These are phyloP conservation scores for Trametes meyenii DNA, from an alignment of 768 basidiomycete species.

Conservation along the genomic window DNA sequence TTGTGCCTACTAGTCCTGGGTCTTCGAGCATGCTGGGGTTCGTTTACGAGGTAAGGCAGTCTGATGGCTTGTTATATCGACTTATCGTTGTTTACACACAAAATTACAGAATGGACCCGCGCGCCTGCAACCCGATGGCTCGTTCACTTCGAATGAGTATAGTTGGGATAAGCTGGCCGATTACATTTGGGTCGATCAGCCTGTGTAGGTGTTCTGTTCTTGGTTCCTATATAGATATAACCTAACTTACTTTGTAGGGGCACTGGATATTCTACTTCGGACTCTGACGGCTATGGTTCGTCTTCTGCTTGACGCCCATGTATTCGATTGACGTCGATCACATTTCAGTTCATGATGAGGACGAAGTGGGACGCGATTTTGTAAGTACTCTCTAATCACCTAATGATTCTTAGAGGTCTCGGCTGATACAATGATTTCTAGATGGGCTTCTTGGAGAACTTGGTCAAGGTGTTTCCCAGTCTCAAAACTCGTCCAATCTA, in stretches of 20 bases:
- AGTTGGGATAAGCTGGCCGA: conserved; percentile 65
- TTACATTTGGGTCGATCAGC: conserved; percentile 75
- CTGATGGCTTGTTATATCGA: not conserved
- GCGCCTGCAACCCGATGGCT: conserved; percentile 54
- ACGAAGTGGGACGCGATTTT: conserved; percentile 61
- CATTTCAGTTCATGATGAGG: conserved; percentile 44
- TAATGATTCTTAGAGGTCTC: too few relatives aligned
- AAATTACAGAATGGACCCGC: conserved; percentile 67
- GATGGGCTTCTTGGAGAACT: conserved; percentile 73
- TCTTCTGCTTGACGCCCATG: not conserved
- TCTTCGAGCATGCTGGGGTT: conserved; percentile 69
- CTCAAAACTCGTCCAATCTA: conserved; percentile 66
- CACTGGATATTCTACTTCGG: conserved; percentile 64
- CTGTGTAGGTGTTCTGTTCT: conserved; percentile 46
- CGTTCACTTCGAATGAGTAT: conserved; percentile 50
- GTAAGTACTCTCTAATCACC: conserved; percentile 32
- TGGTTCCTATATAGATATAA: not conserved
- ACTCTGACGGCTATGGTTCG: conserved; percentile 55
- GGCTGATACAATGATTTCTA: conserved; percentile 28
- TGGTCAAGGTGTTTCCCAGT: conserved; percentile 75
- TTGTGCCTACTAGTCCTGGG: conserved; percentile 50
- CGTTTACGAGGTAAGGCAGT: conserved; percentile 50
- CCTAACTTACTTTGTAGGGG: conserved; percentile 42
- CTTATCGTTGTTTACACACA: not conserved
- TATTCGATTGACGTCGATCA: not conserved